These are phyloP conservation scores for Quercus mongolica DNA, from an alignment of 306 rosid genomes.

Conservation along the genomic window DNA sequence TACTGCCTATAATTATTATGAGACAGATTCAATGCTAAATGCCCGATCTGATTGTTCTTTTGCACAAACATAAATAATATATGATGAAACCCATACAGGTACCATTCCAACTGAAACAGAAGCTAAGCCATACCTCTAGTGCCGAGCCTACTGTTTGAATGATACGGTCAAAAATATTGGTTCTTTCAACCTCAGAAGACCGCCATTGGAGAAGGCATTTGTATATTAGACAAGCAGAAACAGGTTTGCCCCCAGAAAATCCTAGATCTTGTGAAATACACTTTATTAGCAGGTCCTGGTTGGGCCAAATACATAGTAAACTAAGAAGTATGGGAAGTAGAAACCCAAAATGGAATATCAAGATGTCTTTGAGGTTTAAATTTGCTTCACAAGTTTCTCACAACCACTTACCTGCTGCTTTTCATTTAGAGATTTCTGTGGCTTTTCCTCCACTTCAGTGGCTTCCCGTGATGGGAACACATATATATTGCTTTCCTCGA, in stretches of 20 bases:
- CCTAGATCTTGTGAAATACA: conserved; percentile 94
- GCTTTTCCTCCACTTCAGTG: conserved; percentile 94
- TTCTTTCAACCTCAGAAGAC: conserved; percentile 98
- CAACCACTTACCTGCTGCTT: conserved; percentile 82
- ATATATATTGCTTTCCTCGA: neutral
- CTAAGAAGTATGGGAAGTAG: conserved; percentile 3
- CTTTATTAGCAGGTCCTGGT: conserved; percentile 85
- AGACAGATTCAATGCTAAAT: no score
- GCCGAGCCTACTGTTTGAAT: conserved; percentile 96
- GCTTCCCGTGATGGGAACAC: conserved; percentile 42
- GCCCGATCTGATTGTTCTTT: no score
- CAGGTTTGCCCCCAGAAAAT: conserved; percentile 75
- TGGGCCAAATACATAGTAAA: neutral
- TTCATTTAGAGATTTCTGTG: conserved; percentile 96
- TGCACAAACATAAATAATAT: no score
- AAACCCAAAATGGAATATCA: no score
- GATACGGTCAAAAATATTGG: conserved; percentile 89
- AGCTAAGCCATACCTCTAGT: conserved; percentile 58
- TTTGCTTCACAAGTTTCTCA: conserved; percentile 14
- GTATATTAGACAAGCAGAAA: conserved; percentile 89
- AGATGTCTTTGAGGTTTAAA: conserved; percentile 13
- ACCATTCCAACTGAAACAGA: no score
- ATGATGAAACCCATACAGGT: no score
- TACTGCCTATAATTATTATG: no score
- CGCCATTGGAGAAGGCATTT: conserved; percentile 99